phyloP scores from a whole-genome alignment of 2,329 filamentous ascomycete species.

The Beauveria medogensis region DNA sequence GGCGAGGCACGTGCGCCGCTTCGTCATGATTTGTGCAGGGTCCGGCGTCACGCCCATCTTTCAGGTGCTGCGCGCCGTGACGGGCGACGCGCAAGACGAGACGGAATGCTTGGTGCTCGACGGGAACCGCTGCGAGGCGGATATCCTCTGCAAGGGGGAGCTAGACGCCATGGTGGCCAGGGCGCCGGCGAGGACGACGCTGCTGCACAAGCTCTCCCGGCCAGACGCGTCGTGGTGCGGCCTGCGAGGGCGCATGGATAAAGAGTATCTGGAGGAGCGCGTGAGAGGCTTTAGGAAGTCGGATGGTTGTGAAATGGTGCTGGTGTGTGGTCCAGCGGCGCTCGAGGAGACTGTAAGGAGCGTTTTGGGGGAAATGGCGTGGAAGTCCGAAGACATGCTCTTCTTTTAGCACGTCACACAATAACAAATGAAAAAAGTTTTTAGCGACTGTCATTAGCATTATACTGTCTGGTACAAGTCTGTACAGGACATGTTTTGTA shows the following conservation, averaged over 20 bases:
- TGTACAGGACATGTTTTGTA: not conserved
- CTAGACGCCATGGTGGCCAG: constrained; percentile 54
- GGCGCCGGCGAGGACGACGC: constrained; percentile 48
- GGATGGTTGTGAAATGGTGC: constrained; percentile 49
- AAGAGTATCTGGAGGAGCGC: constrained; percentile 53
- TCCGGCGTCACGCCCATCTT: constrained; percentile 91
- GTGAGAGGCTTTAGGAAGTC: constrained; percentile 31
- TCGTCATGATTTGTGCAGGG: constrained; percentile 83
- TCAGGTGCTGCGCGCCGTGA: constrained; percentile 69
- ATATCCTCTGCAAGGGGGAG: constrained; percentile 73
- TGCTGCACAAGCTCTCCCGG: constrained; percentile 63
- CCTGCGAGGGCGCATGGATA: constrained; percentile 56
- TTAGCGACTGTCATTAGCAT: not conserved
- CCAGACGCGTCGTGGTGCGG: constrained; percentile 60
- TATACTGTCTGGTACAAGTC: not conserved
- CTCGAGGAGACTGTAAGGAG: constrained; percentile 61
- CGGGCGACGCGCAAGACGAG: constrained; percentile 52
- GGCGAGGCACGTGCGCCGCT: constrained; percentile 50
- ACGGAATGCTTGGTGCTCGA: constrained; percentile 68
- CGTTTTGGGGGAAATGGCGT: constrained; percentile 51
- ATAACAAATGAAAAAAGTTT: not conserved
- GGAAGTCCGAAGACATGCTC: constrained; percentile 63
- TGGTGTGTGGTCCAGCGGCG: constrained; percentile 71
- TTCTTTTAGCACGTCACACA: constrained; percentile 52
- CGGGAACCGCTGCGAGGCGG: constrained; percentile 67